phyloP scores from a whole-genome alignment of 257 asterid species.

The Gynochthodes officinalis region DNA sequence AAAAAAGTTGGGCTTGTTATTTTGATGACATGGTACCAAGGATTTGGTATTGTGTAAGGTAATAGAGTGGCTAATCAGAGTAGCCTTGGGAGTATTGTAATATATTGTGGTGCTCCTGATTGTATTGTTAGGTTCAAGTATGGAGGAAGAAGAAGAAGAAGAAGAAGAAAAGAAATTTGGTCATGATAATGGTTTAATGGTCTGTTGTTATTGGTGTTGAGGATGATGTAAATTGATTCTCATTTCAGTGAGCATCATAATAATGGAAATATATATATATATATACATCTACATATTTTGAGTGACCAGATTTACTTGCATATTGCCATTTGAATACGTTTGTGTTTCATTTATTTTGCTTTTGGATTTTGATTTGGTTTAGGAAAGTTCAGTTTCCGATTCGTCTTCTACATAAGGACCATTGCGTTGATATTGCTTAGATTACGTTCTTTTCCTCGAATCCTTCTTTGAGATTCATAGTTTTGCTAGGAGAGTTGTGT shows the following conservation, averaged over 20 bases:
- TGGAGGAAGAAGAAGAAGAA: neutral
- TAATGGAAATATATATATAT: neutral
- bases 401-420: no score
- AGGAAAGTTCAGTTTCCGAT: no score
- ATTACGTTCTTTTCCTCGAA: no score
- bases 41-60: neutral
- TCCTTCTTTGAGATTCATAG: no score
- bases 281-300: no score
- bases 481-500: no score
- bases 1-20: no score
- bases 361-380: no score
- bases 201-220: constrained; percentile 1
- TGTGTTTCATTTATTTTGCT: no score
- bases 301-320: constrained; percentile 3
- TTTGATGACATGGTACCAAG: neutral
- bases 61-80: neutral
- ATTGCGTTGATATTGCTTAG: no score
- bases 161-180: neutral
- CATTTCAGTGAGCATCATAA: constrained; percentile 11
- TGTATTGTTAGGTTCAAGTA: constrained; percentile 5
- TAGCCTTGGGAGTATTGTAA: constrained; percentile 13
- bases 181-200: neutral
- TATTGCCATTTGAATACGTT: no score
- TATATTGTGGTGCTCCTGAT: constrained; percentile 7
- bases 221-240: constrained; percentile 10